A percentile compares a stretch with the other conserved stretches of the same genome.
Evolutionary conservation across 2,329 filamentous ascomycete species (phyloP).

Genomic region (Elsinoe australis): DNA sequence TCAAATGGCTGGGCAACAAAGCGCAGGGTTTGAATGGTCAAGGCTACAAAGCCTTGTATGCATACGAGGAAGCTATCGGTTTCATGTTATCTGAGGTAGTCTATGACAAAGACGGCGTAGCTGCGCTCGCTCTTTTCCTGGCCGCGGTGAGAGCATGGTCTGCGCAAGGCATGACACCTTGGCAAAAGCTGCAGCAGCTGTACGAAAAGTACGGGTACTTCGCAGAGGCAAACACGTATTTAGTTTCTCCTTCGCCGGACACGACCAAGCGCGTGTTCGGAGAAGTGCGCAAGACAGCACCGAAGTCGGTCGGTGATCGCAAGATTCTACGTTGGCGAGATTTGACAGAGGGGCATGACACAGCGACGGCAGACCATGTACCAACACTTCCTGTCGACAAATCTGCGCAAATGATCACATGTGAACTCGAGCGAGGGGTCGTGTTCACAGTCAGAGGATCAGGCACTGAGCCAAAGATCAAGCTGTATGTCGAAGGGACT

Average conservation of each 20-base stretch:
- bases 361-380: conserved; percentile 43
- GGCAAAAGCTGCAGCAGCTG: conserved; percentile 49
- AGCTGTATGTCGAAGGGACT: conserved; percentile 48
- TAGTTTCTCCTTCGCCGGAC: conserved; percentile 49
- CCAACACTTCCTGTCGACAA: conserved; percentile 51
- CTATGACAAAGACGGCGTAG: conserved; percentile 58
- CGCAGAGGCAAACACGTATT: conserved; percentile 57
- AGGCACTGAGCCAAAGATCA: conserved; percentile 61
- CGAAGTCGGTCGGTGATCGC: conserved; percentile 35
- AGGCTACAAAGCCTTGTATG: conserved; percentile 47
- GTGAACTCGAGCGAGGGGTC: conserved; percentile 48
- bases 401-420: conserved; percentile 57
- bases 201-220: conserved; percentile 54
- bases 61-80: conserved; percentile 59
- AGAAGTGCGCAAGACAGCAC: conserved; percentile 37
- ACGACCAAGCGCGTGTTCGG: conserved; percentile 49
- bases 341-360: conserved; percentile 54
- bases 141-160: conserved; percentile 47
- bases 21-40: conserved; percentile 44
- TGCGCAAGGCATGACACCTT: conserved; percentile 48
- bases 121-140: conserved; percentile 53
- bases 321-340: conserved; percentile 54
- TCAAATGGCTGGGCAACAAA: conserved; percentile 61
- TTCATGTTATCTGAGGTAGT: conserved; percentile 59
- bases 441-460: conserved; percentile 55